Conservation (phyloP, 2,329 filamentous ascomycete species). For the Aureobasidium sp. region DNA sequence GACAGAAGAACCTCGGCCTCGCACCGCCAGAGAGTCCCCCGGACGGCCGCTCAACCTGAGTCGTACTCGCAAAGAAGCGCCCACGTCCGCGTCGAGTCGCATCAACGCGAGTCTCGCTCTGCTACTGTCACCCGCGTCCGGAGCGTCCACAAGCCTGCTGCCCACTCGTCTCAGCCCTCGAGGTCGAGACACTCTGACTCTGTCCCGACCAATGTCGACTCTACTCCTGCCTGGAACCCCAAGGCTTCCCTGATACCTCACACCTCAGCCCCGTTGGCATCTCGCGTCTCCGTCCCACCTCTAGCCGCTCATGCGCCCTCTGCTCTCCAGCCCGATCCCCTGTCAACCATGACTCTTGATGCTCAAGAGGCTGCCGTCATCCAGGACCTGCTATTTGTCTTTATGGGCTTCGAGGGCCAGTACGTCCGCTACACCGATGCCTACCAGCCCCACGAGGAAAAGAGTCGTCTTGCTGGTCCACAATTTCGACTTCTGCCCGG, state of each 20-base stretch:
- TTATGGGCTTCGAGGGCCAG: conserved; percentile 98
- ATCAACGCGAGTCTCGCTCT: conserved; percentile 30
- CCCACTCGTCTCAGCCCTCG: conserved; percentile 20
- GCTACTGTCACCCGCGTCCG: conserved; percentile 29
- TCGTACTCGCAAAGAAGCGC: conserved; percentile 14
- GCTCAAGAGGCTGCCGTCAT: conserved; percentile 80
- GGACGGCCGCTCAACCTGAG: conserved; percentile 20
- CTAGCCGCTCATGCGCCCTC: conserved; percentile 61
- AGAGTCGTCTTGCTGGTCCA: conserved; percentile 78
- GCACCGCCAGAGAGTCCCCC: conserved; percentile 28
- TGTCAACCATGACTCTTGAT: conserved; percentile 67
- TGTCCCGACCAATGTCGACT: not conserved
- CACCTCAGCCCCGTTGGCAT: conserved; percentile 66
- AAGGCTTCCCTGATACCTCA: conserved; percentile 67
- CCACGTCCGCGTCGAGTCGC: conserved; percentile 29
- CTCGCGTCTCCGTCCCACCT: conserved; percentile 55
- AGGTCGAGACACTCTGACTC: conserved; percentile 6
- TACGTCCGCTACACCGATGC: conserved; percentile 81
- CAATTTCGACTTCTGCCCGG: conserved; percentile 72
- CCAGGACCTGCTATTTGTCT: conserved; percentile 86
- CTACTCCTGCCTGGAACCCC: conserved; percentile 59
- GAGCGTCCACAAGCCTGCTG: conserved; percentile 32
- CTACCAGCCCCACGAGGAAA: conserved; percentile 79
- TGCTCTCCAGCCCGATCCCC: conserved; percentile 58
- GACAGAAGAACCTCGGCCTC: conserved; percentile 23